These are phyloP conservation scores for Ophiostoma quercus DNA, from an alignment of 2,329 filamentous ascomycete genomes.

Conservation along the genomic window DNA sequence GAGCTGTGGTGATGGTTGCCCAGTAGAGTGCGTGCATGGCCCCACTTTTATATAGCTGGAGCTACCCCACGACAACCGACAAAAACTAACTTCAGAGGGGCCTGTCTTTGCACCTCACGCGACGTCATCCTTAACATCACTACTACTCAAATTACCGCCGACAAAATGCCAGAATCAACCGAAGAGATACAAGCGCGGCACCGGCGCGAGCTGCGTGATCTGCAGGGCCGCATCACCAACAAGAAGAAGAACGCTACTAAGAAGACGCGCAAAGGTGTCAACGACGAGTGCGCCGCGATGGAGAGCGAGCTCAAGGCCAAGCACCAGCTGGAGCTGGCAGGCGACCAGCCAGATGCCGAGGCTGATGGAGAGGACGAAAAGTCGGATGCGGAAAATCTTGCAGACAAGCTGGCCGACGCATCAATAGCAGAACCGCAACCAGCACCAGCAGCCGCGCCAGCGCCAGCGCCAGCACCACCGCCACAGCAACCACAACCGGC, in stretches of 20 bases:
- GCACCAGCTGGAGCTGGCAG: slow-evolving; percentile 57
- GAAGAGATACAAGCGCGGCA: slow-evolving; percentile 76
- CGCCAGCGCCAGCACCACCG: not conserved
- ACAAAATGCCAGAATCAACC: slow-evolving; percentile 46
- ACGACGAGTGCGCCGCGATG: slow-evolving; percentile 67
- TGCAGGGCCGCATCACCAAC: slow-evolving; percentile 78
- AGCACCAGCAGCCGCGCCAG: not conserved
- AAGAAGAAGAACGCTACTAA: slow-evolving; percentile 98
- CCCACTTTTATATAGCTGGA: slow-evolving; percentile 13
- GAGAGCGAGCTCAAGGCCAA: slow-evolving; percentile 62
- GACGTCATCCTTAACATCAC: not conserved
- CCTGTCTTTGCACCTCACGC: slow-evolving; percentile 8
- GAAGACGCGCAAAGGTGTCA: slow-evolving; percentile 70
- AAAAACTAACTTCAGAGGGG: not conserved
- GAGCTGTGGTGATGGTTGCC: too few relatives aligned
- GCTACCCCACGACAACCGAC: slow-evolving; percentile 14
- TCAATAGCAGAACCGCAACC: slow-evolving; percentile 18
- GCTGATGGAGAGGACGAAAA: slow-evolving; percentile 19
- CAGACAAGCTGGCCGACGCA: slow-evolving; percentile 22
- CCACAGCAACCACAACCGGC: not conserved
- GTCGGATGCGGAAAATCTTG: slow-evolving; percentile 24
- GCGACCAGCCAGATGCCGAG: slow-evolving; percentile 22
- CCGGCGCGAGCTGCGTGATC: slow-evolving; percentile 80
- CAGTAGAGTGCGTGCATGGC: not conserved
- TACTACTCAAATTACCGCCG: not conserved